Conservation (phyloP, 2,329 filamentous ascomycete genomes). For the Apiospora arundinis region DNA sequence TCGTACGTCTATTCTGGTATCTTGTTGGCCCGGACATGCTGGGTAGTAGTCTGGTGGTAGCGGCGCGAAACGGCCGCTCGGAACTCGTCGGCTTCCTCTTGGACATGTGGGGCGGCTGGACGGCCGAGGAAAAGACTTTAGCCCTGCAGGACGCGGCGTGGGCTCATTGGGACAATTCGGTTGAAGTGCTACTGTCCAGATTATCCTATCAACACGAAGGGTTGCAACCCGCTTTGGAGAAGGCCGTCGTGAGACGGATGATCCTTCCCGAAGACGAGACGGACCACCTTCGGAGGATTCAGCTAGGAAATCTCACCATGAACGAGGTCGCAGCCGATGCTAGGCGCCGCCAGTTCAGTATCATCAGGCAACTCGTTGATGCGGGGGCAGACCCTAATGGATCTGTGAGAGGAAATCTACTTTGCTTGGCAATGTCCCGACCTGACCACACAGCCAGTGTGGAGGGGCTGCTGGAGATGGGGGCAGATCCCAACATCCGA, state of each 20-base stretch:
- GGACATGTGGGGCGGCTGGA: conserved; percentile 16
- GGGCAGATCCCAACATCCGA: neutral
- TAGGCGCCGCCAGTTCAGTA: no score
- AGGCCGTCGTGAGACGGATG: neutral
- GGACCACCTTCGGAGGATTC: neutral
- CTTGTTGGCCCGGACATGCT: no score
- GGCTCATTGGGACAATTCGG: neutral
- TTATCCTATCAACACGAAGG: neutral
- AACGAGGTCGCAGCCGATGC: no score
- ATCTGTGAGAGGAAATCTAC: neutral
- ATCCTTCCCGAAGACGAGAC: neutral
- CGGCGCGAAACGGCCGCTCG: neutral
- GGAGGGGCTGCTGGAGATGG: neutral
- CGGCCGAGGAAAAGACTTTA: neutral
- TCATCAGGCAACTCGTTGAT: neutral
- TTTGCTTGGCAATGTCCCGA: neutral
- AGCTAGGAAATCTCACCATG: no score
- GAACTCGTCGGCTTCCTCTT: neutral
- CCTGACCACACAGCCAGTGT: neutral
- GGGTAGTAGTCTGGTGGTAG: neutral
- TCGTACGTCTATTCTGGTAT: no score
- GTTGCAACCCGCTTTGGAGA: neutral
- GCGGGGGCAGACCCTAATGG: neutral
- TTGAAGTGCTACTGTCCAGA: neutral
- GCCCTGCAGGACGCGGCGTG: neutral